These are phyloP conservation scores for Phlyctochytrium planicorne DNA, from an alignment of 192 early-diverging fungal species.

Conservation along the genomic window DNA sequence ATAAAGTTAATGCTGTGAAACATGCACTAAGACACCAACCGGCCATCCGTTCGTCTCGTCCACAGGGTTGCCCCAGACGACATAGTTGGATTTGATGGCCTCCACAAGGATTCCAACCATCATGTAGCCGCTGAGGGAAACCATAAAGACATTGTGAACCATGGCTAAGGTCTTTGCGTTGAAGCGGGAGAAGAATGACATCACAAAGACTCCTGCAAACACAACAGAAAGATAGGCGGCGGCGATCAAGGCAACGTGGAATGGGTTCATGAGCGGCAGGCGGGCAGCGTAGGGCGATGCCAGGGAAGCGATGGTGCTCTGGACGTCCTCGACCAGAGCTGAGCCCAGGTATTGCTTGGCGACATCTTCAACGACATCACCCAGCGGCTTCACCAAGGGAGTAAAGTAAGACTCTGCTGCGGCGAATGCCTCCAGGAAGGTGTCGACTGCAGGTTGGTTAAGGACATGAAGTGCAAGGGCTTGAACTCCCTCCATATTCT, in stretches of 20 bases:
- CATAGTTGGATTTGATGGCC: conserved; percentile 45
- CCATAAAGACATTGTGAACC: conserved; percentile 57
- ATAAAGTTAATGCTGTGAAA: too few relatives aligned
- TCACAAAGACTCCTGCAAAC: conserved; percentile 49
- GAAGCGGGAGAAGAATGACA: conserved; percentile 46
- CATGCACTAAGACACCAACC: too few relatives aligned
- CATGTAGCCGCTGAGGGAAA: conserved; percentile 59
- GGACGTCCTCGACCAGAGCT: neutral
- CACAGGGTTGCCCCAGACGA: conserved; percentile 51
- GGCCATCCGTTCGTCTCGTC: conserved; percentile 47
- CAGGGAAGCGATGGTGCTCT: neutral
- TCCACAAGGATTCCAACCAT: conserved; percentile 45
- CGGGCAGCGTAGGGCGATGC: conserved; percentile 15
- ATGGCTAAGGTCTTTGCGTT: conserved; percentile 48
- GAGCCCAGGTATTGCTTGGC: too few relatives aligned
- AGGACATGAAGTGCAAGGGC: too few relatives aligned
- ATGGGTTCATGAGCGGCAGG: conserved; percentile 66
- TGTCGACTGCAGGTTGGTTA: too few relatives aligned
- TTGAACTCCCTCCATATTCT: too few relatives aligned
- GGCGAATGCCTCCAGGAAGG: too few relatives aligned
- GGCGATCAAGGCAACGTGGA: conserved; percentile 54
- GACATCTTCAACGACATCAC: too few relatives aligned
- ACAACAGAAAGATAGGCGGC: conserved; percentile 48
- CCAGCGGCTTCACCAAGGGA: neutral
- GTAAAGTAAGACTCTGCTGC: too few relatives aligned